Percentiles rank a stretch among this genome's conserved stretches.
Conservation (phyloP, 306 rosid genomes). For the Rubus parviflorus region DNA sequence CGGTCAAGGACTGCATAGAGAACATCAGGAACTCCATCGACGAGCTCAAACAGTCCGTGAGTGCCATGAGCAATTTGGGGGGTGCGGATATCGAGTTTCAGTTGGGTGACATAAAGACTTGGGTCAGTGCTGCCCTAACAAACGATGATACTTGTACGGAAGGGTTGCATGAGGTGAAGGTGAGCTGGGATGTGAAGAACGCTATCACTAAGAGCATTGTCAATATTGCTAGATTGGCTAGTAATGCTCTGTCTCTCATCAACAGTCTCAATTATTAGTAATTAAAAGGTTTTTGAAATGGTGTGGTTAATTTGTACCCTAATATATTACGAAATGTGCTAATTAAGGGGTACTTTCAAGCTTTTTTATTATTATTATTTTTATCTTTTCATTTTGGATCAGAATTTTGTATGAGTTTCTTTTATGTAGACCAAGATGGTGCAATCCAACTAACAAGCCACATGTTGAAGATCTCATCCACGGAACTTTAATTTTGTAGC, state of each 20-base stretch:
- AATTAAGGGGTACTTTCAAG: background rate
- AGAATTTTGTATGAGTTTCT: background rate
- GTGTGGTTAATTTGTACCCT: background rate
- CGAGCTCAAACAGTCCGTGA: slow-evolving; percentile 17
- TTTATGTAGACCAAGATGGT: background rate
- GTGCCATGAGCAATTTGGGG: slow-evolving; percentile 12
- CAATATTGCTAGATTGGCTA: slow-evolving; percentile 13
- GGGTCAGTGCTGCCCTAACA: slow-evolving; percentile 46
- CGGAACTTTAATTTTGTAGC: background rate
- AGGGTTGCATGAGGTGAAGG: slow-evolving; percentile 22
- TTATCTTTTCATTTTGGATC: background rate
- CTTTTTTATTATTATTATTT: too few species aligned
- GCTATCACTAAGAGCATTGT: slow-evolving; percentile 4
- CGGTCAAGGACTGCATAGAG: slow-evolving; percentile 45
- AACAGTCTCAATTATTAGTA: background rate
- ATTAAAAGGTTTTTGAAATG: background rate
- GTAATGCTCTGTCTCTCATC: slow-evolving; percentile 31
- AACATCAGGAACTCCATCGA: slow-evolving; percentile 21
- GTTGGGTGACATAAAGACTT: slow-evolving; percentile 30
- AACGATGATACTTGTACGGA: slow-evolving; percentile 41
- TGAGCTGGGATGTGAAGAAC: slow-evolving; percentile 4
- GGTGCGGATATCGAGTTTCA: background rate
- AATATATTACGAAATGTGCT: background rate
- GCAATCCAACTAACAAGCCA: background rate
- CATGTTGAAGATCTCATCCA: background rate